These are phyloP conservation scores for Aspergillus sp. DNA, from an alignment of 2,329 filamentous ascomycete genomes.

Conservation along the genomic window DNA sequence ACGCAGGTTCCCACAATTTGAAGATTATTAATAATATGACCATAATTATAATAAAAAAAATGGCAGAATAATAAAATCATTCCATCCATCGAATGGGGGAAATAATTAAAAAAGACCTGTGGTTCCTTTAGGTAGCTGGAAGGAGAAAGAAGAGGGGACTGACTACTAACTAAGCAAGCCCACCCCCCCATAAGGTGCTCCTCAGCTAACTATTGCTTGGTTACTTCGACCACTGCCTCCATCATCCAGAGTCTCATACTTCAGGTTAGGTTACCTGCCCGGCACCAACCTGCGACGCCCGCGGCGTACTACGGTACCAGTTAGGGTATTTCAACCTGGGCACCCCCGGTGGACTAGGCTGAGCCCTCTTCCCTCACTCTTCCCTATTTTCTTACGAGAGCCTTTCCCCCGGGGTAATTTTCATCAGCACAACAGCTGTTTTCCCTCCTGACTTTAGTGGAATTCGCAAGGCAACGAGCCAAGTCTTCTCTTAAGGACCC, in stretches of 20 bases:
- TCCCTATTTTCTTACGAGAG: neutral
- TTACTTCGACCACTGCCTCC: neutral
- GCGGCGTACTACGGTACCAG: constrained; percentile 2
- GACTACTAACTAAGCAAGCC: neutral
- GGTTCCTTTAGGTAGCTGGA: constrained; percentile 5
- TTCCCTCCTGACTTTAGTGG: constrained; percentile 7
- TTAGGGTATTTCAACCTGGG: constrained; percentile 25
- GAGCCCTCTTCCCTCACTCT: constrained; percentile 3
- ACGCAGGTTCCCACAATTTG: constrained; percentile 16
- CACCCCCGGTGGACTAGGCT: constrained; percentile 15
- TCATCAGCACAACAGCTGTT: neutral
- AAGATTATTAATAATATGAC: constrained; percentile 8
- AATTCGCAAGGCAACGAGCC: constrained; percentile 15
- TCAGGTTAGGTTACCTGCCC: neutral
- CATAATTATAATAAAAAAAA: constrained; percentile 6
- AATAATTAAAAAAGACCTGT: constrained; percentile 9
- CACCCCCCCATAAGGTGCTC: constrained; percentile 5
- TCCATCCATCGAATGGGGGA: neutral
- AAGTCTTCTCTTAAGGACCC: constrained; percentile 23
- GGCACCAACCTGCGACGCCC: constrained; percentile 9
- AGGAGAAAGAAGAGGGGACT: neutral
- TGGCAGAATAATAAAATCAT: neutral
- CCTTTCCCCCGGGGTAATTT: neutral
- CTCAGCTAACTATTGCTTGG: neutral
- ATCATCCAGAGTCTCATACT: neutral